phyloP scores from a whole-genome alignment of 2,329 filamentous ascomycete species.

The Fusarium clavum region DNA sequence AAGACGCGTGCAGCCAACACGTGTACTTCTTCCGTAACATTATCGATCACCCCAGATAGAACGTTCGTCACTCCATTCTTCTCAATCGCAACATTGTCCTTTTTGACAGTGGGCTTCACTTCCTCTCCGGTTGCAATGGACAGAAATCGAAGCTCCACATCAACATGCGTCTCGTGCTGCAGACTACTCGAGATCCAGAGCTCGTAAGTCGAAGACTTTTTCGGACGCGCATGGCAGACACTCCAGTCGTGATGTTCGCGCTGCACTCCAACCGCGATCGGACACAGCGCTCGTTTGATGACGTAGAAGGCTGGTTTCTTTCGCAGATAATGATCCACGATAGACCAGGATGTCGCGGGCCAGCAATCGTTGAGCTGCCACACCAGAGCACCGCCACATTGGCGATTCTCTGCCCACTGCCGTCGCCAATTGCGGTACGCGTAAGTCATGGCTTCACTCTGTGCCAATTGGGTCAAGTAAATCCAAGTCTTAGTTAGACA shows the following conservation, averaged over 20 bases:
- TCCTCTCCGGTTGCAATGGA: not conserved
- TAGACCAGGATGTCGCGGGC: conserved; percentile 3
- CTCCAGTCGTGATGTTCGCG: conserved; percentile 2
- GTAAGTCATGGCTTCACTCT: conserved; percentile 63
- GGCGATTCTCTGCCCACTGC: conserved; percentile 64
- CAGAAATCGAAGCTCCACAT: not conserved
- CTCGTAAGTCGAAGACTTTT: not conserved
- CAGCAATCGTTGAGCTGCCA: conserved; percentile 77
- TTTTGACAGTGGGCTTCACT: not conserved
- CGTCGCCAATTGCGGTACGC: conserved; percentile 69
- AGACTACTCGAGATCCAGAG: not conserved
- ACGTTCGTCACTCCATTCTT: not conserved
- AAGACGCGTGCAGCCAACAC: not conserved
- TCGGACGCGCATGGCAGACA: not conserved
- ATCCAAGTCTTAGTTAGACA: conserved; percentile 47
- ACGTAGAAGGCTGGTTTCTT: not conserved
- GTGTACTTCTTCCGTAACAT: not conserved
- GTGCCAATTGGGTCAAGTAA: conserved; percentile 70
- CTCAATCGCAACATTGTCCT: not conserved
- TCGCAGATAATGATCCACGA: not conserved
- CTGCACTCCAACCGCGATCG: not conserved
- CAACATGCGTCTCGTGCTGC: not conserved
- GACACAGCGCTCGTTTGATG: not conserved
- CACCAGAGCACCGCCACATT: conserved; percentile 72
- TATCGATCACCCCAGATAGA: not conserved